Evolutionary conservation across 352 stramenopile species (phyloP), one percentile per base, ranked within the genome.

Genomic region (Phytophthora chlamydospora): DNA sequence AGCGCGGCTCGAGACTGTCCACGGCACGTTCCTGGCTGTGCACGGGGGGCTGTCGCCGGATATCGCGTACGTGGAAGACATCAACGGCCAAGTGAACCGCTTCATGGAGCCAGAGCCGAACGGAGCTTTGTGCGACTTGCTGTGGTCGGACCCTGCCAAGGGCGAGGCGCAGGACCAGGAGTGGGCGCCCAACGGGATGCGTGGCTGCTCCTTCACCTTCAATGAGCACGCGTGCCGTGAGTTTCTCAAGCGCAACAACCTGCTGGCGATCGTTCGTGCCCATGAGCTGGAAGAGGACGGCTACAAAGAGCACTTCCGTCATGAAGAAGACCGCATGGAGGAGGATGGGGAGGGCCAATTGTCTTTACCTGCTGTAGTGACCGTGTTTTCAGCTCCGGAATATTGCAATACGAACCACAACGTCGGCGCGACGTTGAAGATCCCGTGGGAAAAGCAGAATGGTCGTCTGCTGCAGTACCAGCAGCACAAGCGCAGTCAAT

Each of bases 141-240:
- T 99, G 33, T 99, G 98, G 98, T 96, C 95, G n/a, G 98, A 99
- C 71, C 98, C 98, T 36, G 97, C 98, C 47, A 99, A 98, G 67
- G 77, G 86, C 4, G 52, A 66, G 7, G 50, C 58, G 4, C 70
- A 90, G 38, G 59, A 71, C 17, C 61, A 80, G 2, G 59, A 80
- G 19, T 95, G 84, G 75, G 72, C 55, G 4, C 77, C 78, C 29
- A 95, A 93, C 50, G 64, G 61, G 14, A 78, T 89, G 39, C 83
- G 86, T 6, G 86, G 86, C 3, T 93, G 82, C 50, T 95, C 86
- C 6, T 95, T 83, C 48, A 91, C 80, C n/a, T 95, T 95, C 34
- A 92, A 79, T 45, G 80, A 91, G 53, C 63, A 63, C 9, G 78
- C 78, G 2, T 88, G 78, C 21, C 77, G 77, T 21, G 75, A 76